phyloP scores from a whole-genome alignment of 306 rosid species.

The Elaeagnus macrophylla region DNA sequence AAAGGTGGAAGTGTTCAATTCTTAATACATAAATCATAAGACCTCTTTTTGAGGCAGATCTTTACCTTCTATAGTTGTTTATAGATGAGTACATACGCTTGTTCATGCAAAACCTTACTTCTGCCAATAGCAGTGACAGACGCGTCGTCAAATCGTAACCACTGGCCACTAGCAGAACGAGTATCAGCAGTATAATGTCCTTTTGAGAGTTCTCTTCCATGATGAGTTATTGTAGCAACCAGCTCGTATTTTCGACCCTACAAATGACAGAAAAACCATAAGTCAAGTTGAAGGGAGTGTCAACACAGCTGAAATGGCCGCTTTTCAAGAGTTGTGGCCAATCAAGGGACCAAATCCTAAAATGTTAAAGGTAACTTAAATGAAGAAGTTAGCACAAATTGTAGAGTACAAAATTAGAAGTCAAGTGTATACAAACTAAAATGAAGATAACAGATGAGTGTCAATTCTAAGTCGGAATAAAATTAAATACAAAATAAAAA shows the following conservation, averaged over 20 bases:
- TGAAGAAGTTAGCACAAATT: no score
- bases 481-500: no score
- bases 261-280: conserved; percentile 1
- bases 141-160: conserved; percentile 84
- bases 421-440: no score
- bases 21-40: conserved; percentile 6
- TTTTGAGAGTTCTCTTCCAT: conserved; percentile 84
- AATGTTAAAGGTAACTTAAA: no score
- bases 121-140: conserved; percentile 58
- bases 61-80: conserved; percentile 34
- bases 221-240: conserved; percentile 90
- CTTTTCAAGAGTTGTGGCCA: background rate
- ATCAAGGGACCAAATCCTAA: no score
- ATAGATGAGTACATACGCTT: conserved; percentile 86
- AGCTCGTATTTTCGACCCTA: conserved; percentile 89
- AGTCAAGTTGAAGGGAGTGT: conserved; percentile 2
- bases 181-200: conserved; percentile 97
- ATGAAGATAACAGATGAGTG: no score
- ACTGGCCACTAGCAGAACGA: conserved; percentile 43
- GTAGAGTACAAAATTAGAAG: no score
- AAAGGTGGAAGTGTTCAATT: no score
- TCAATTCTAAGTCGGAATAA: no score
- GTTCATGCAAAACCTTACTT: conserved; percentile 69
- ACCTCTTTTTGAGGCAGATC: conserved; percentile 7
- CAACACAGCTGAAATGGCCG: background rate